A percentile compares a stretch with the other conserved stretches of the same genome.
Evolutionary conservation across 257 asterid genomes (phyloP).

Genomic region (Sherardia arvensis): DNA sequence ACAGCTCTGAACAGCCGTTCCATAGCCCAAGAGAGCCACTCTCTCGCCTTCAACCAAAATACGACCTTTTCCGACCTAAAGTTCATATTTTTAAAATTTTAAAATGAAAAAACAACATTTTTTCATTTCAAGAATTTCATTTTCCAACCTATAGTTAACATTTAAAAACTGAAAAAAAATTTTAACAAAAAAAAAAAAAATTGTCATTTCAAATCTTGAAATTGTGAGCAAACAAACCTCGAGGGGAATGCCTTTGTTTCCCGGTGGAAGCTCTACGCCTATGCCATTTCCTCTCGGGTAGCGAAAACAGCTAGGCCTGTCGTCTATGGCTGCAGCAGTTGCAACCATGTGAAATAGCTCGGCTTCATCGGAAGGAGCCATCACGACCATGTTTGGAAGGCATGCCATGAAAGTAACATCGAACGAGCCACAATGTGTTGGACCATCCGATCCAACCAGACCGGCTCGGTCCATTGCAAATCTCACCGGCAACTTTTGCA

Average conservation of each 20-base stretch:
- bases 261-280: constrained; percentile 63
- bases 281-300: constrained; percentile 94
- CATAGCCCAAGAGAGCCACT: constrained; percentile 87
- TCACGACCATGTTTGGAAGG: constrained; percentile 98
- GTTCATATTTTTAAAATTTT: no score
- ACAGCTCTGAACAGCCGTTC: constrained; percentile 82
- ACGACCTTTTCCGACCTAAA: constrained; percentile 73
- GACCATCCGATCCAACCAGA: constrained; percentile 94
- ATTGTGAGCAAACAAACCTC: constrained; percentile 51
- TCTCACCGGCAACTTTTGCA: constrained; percentile 94
- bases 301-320: constrained; percentile 85
- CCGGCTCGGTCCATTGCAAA: constrained; percentile 98
- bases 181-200: neutral
- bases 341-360: constrained; percentile 96
- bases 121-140: no score
- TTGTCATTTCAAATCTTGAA: neutral
- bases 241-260: constrained; percentile 80
- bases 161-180: no score
- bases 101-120: neutral
- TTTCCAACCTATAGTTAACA: constrained; percentile 58
- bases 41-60: constrained; percentile 79
- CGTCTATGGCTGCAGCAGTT: constrained; percentile 89
- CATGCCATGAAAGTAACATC: constrained; percentile 88
- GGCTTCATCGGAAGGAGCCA: constrained; percentile 94
- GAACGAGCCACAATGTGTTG: constrained; percentile 89